Evolutionary conservation across 352 stramenopile genomes (phyloP).

Genomic region (Phytopythium kandeliae): DNA sequence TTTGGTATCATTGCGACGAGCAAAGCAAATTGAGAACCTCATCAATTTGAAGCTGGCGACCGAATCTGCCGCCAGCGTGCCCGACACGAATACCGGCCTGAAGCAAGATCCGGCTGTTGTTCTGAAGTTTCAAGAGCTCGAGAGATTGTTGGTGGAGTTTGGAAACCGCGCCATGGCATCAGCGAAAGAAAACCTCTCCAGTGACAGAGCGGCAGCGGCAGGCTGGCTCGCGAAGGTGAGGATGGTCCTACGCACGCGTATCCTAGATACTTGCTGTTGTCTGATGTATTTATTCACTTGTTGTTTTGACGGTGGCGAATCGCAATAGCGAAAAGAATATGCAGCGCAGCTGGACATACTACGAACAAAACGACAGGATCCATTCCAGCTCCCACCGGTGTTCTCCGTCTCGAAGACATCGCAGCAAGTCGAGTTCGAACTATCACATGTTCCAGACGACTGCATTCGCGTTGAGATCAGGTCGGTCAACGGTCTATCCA

Average conservation of each 20-base stretch:
- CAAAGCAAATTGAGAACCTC: slow-evolving; percentile 65
- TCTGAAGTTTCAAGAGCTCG: slow-evolving; percentile 49
- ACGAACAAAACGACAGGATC: slow-evolving; percentile 38
- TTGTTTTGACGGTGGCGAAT: neutral
- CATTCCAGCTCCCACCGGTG: slow-evolving; percentile 36
- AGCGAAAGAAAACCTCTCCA: slow-evolving; percentile 44
- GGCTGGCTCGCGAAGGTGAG: slow-evolving; percentile 56
- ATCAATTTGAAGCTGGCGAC: slow-evolving; percentile 38
- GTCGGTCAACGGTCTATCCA: slow-evolving; percentile 33
- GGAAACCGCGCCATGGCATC: slow-evolving; percentile 42
- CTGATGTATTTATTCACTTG: neutral
- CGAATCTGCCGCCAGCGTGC: neutral
- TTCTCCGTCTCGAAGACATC: slow-evolving; percentile 36
- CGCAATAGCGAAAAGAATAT: slow-evolving; percentile 60
- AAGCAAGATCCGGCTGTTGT: slow-evolving; percentile 11
- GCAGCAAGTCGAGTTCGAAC: slow-evolving; percentile 38
- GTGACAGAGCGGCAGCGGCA: slow-evolving; percentile 41
- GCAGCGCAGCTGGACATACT: slow-evolving; percentile 40
- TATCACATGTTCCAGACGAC: slow-evolving; percentile 38
- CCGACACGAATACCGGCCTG: neutral
- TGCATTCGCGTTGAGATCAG: slow-evolving; percentile 45
- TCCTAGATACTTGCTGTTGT: neutral
- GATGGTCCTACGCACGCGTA: neutral
- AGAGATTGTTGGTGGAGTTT: slow-evolving; percentile 60
- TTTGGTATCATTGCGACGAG: slow-evolving; percentile 54